These are phyloP conservation scores for Picea mariana DNA, from an alignment of 83 land plant species.

Conservation along the genomic window DNA sequence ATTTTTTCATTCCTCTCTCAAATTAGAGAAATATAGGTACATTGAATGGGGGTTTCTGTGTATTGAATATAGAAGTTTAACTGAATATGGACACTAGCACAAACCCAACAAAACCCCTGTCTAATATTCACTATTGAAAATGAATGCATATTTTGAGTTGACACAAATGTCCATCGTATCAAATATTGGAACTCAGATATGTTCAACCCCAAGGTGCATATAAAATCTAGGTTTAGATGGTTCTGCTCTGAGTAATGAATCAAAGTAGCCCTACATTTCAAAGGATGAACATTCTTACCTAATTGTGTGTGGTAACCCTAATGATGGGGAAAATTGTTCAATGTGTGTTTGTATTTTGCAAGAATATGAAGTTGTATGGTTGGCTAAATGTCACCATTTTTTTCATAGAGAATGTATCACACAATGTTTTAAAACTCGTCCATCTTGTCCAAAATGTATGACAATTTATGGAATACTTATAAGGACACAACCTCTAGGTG, in stretches of 20 bases:
- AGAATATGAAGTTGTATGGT: conserved; percentile 21
- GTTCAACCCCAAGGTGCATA: too few species aligned
- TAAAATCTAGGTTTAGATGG: too few species aligned
- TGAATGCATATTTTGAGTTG: too few species aligned
- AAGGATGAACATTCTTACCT: conserved; percentile 4
- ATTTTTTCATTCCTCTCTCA: too few species aligned
- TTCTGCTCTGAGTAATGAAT: neutral
- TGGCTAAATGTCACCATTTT: conserved; percentile 33
- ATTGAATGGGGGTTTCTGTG: too few species aligned
- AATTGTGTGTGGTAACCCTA: conserved; percentile 17
- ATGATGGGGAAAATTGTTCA: conserved; percentile 34
- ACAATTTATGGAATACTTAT: conserved; percentile 24
- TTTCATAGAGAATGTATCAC: conserved; percentile 25
- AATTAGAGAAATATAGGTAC: too few species aligned
- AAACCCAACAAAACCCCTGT: too few species aligned
- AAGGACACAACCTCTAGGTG: conserved; percentile 25
- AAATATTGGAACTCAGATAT: too few species aligned
- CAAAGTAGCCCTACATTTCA: neutral
- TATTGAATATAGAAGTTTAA: too few species aligned
- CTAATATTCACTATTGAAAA: too few species aligned
- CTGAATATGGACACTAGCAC: too few species aligned
- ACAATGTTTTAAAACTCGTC: conserved; percentile 31
- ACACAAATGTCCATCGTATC: too few species aligned
- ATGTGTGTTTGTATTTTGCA: conserved; percentile 25
- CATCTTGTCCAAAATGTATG: conserved; percentile 32